Percentiles rank a stretch among this genome's conserved stretches.
These are phyloP conservation scores for Scheffersomyces coipomensis DNA, from an alignment of 805 yeast species.

Conservation along the genomic window DNA sequence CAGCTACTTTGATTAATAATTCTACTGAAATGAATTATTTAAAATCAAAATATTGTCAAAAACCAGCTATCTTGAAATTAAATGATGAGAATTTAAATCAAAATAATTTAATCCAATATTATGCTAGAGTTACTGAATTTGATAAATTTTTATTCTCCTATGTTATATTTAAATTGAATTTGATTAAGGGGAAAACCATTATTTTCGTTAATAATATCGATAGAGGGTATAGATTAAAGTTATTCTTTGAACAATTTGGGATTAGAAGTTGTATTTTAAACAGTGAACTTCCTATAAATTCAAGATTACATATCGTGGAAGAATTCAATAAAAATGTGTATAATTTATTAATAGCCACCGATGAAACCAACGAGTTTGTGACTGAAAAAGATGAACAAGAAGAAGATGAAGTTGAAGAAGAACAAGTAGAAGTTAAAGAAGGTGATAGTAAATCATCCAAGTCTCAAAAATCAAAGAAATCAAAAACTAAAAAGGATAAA, in stretches of 20 bases:
- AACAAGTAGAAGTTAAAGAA: constrained; percentile 15
- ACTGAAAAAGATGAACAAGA: constrained; percentile 50
- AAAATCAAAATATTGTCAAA: constrained; percentile 75
- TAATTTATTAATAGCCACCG: constrained; percentile 89
- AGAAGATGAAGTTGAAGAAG: constrained; percentile 25
- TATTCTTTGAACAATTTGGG: constrained; percentile 94
- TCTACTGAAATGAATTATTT: constrained; percentile 78
- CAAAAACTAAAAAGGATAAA: constrained; percentile 47
- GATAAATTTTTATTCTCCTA: constrained; percentile 90
- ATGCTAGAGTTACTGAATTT: constrained; percentile 80
- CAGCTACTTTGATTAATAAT: constrained; percentile 90
- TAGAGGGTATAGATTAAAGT: constrained; percentile 87
- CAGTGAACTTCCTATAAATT: constrained; percentile 88
- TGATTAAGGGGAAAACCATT: constrained; percentile 88
- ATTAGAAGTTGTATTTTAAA: constrained; percentile 83
- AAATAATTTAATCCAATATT: constrained; percentile 75
- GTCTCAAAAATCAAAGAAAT: constrained; percentile 31
- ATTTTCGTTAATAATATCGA: constrained; percentile 92
- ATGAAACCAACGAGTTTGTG: constrained; percentile 68
- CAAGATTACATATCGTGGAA: constrained; percentile 92
- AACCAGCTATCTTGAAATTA: constrained; percentile 77
- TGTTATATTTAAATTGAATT: constrained; percentile 83
- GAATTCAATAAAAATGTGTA: constrained; percentile 91
- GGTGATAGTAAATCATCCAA: constrained; percentile 19
- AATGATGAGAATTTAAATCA: constrained; percentile 64